These are phyloP conservation scores for Alternaria solani DNA, from an alignment of 2,329 filamentous ascomycete genomes.

Conservation along the genomic window DNA sequence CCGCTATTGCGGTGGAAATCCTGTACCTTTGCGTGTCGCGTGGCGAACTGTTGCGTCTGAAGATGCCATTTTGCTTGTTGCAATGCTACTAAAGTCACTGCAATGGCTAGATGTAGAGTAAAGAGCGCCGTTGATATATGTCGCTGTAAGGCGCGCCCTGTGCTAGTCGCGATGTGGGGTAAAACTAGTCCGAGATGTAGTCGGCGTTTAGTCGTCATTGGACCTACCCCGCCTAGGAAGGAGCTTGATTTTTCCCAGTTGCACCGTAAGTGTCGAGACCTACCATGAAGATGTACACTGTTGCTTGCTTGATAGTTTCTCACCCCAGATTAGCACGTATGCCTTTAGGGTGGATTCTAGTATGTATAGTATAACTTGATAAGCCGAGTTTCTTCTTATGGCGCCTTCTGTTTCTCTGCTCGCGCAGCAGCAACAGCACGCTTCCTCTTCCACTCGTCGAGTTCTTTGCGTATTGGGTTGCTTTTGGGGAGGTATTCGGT, in stretches of 20 bases:
- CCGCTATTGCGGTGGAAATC: not conserved
- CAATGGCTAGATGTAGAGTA: not conserved
- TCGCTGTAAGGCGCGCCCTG: slow-evolving; percentile 18
- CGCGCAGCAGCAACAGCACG: slow-evolving; percentile 18
- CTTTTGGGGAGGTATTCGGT: slow-evolving; percentile 27
- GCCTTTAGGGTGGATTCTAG: not conserved
- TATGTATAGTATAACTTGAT: not conserved
- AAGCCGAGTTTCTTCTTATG: not conserved
- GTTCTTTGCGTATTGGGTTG: slow-evolving; percentile 29
- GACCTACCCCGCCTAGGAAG: slow-evolving; percentile 7
- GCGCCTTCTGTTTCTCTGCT: slow-evolving; percentile 4
- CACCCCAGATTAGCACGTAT: not conserved
- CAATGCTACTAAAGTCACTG: not conserved
- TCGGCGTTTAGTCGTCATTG: slow-evolving; percentile 1
- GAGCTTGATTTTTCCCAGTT: not conserved
- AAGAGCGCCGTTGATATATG: not conserved
- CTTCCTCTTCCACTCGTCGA: slow-evolving; percentile 31
- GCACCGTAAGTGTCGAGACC: not conserved
- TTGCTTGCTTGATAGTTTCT: no score
- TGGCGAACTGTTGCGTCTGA: slow-evolving; percentile 60
- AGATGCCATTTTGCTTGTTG: slow-evolving; percentile 34
- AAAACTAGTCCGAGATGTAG: not conserved
- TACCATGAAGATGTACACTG: no score
- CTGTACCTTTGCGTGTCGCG: slow-evolving; percentile 66
- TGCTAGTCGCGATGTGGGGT: slow-evolving; percentile 16